phyloP scores from a whole-genome alignment of 169 alveolate genomes.

The Plasmodium adleri region DNA sequence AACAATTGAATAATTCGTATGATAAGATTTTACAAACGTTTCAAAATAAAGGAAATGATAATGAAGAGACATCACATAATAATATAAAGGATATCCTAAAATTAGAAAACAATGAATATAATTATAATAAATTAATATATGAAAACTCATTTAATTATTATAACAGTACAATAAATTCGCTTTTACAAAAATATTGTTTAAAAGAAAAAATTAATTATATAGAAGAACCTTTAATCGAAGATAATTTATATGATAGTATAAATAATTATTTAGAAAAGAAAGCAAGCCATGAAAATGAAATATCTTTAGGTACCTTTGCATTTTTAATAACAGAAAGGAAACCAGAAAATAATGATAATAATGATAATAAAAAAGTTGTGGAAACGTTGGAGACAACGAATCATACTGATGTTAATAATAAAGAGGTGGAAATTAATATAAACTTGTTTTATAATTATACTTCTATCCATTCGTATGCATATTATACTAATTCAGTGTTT shows the following conservation, averaged over 20 bases:
- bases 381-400: no score
- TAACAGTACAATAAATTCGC: constrained; percentile 31
- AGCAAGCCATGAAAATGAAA: not conserved
- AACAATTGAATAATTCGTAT: not conserved
- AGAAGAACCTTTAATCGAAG: constrained; percentile 14
- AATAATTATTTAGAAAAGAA: constrained; percentile 22
- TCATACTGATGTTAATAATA: no score
- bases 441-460: constrained; percentile 61
- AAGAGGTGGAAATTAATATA: constrained; percentile 40
- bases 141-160: constrained; percentile 19
- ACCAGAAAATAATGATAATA: not conserved
- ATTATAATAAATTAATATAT: not conserved
- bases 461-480: constrained; percentile 70
- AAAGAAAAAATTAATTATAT: constrained; percentile 67
- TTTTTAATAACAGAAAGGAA: constrained; percentile 34
- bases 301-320: constrained; percentile 45
- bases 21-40: not conserved
- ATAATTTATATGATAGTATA: constrained; percentile 28
- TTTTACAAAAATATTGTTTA: constrained; percentile 46
- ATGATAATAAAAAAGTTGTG: not conserved
- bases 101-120: not conserved
- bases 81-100: not conserved
- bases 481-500: constrained; percentile 44
- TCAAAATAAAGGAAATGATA: not conserved
- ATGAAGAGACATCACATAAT: not conserved